Evolutionary conservation across 78 protist genomes (phyloP).

Genomic region (Abeoforma whisleri): DNA sequence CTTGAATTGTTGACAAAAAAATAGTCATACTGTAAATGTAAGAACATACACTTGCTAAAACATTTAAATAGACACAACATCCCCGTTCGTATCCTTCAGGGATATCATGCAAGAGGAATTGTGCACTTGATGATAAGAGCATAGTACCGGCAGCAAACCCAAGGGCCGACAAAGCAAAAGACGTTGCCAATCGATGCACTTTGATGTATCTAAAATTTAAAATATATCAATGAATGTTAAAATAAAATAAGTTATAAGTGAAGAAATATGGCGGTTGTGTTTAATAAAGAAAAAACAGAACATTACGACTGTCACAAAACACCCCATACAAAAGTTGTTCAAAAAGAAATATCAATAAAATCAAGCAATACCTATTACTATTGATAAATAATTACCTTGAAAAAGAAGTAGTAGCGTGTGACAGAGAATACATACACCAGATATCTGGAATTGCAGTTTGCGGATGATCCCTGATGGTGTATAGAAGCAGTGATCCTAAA

Average conservation of each 20-base stretch:
- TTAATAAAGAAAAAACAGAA: too few relatives aligned
- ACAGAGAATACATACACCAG: too few relatives aligned
- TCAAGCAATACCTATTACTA: too few relatives aligned
- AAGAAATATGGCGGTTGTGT: too few relatives aligned
- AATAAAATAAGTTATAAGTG: too few relatives aligned
- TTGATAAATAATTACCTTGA: too few relatives aligned
- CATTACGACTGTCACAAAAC: too few relatives aligned
- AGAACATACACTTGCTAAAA: not conserved
- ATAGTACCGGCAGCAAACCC: not conserved
- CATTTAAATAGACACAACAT: not conserved
- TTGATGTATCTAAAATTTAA: not conserved
- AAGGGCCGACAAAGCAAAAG: not conserved
- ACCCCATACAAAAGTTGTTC: too few relatives aligned
- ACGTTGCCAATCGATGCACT: not conserved
- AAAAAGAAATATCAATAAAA: too few relatives aligned
- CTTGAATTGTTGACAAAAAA: not conserved
- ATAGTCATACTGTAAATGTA: not conserved
- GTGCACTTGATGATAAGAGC: not conserved
- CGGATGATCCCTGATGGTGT: not conserved
- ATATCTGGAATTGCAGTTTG: too few relatives aligned
- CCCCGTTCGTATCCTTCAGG: not conserved
- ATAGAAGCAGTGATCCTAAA: not conserved
- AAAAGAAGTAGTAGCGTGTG: too few relatives aligned
- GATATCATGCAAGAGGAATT: not conserved
- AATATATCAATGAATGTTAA: too few relatives aligned